A percentile compares a stretch with the other conserved stretches of the same genome.
phyloP scores from a whole-genome alignment of 257 asterid genomes.

The Oldenlandia corymbosa region DNA sequence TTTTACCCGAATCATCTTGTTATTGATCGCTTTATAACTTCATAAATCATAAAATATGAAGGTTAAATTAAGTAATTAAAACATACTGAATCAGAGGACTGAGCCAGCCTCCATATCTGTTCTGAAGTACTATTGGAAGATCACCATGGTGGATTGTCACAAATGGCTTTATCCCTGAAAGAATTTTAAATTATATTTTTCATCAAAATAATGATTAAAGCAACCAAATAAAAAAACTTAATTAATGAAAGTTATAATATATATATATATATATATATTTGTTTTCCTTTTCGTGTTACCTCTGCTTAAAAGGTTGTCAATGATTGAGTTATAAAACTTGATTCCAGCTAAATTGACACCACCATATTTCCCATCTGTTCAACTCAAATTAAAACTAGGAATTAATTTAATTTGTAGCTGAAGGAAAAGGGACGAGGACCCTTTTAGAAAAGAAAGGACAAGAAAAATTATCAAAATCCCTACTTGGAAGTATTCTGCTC shows the following conservation, averaged over 20 bases:
- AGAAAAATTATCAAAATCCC: not conserved
- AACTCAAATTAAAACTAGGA: not conserved
- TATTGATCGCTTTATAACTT: no score
- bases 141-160: conserved; percentile 31
- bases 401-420: no score
- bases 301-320: conserved; percentile 44
- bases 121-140: conserved; percentile 24
- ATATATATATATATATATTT: not conserved
- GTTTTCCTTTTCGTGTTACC: conserved; percentile 27
- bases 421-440: not conserved
- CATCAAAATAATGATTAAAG: not conserved
- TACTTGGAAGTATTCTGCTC: conserved; percentile 80
- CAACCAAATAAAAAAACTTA: not conserved
- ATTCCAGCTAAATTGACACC: conserved; percentile 46
- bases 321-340: conserved; percentile 44
- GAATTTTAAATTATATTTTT: no score
- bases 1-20: no score
- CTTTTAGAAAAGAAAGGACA: no score
- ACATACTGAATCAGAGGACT: conserved; percentile 58
- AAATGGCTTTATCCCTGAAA: conserved; percentile 34
- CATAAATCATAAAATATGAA: no score
- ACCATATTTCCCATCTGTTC: conserved; percentile 57
- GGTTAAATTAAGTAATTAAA: not conserved
- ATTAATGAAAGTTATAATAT: not conserved
- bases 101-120: conserved; percentile 33